A percentile compares a stretch with the other conserved stretches of the same genome.
phyloP scores from a whole-genome alignment of 306 rosid genomes.

The Vigna radiata region DNA sequence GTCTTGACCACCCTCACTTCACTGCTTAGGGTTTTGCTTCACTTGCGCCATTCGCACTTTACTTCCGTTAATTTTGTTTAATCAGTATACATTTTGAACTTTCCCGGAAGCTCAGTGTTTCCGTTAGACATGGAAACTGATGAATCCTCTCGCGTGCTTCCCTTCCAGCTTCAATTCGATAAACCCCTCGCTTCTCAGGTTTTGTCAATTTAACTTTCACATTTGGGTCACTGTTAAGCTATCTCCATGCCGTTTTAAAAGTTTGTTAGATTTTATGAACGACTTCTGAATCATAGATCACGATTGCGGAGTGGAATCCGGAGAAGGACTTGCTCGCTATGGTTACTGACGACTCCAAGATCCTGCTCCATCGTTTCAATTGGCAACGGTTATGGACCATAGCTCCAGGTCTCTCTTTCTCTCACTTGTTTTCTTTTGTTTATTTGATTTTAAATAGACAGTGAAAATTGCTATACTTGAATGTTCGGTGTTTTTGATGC shows the following conservation, averaged over 20 bases:
- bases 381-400: constrained; percentile 98
- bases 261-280: constrained; percentile 18
- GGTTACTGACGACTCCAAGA: constrained; percentile 90
- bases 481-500: background rate
- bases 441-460: background rate
- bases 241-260: background rate
- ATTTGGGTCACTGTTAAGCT: background rate
- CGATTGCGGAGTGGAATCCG: constrained; percentile 97
- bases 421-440: background rate
- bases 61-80: background rate
- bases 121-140: constrained; percentile 71
- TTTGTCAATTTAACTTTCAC: constrained; percentile 4
- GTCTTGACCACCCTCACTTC: constrained; percentile 11
- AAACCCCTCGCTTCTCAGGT: constrained; percentile 90
- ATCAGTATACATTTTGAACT: constrained; percentile 29
- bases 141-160: constrained; percentile 66
- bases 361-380: constrained; percentile 93
- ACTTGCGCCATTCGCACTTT: background rate
- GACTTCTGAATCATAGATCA: constrained; percentile 54
- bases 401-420: constrained; percentile 65
- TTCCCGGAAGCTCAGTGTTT: constrained; percentile 9
- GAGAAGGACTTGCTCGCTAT: constrained; percentile 98
- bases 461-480: background rate
- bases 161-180: constrained; percentile 94
- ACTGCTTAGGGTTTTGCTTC: constrained; percentile 43